Evolutionary conservation across 2,329 filamentous ascomycete species (phyloP).

Genomic region (Diplodia scrobiculata): DNA sequence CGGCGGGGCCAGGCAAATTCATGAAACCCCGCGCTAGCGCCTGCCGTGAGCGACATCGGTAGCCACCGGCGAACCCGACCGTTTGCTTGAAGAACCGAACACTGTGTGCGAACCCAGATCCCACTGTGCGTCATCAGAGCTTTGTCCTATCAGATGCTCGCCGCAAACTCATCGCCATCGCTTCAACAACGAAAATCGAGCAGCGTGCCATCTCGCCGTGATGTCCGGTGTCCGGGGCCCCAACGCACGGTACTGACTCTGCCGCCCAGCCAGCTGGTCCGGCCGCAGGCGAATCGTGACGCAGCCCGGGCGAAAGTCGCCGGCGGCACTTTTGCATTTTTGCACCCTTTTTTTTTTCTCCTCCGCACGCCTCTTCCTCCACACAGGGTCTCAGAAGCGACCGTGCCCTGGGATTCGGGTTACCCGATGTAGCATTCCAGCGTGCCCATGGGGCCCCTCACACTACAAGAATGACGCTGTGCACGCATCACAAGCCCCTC

Average conservation of each 20-base stretch:
- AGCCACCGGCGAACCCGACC: not conserved
- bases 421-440: slow-evolving; percentile 20
- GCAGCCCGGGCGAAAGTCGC: not conserved
- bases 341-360: not conserved
- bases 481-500: not conserved
- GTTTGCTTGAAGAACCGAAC: not conserved
- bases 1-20: slow-evolving; percentile 15
- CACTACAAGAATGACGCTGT: slow-evolving; percentile 6
- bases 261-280: not conserved
- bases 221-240: not conserved
- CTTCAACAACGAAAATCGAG: not conserved
- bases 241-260: not conserved
- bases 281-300: not conserved
- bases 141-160: not conserved
- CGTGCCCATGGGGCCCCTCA: slow-evolving; percentile 13
- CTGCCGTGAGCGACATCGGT: not conserved
- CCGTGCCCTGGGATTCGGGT: slow-evolving; percentile 6
- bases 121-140: not conserved
- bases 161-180: not conserved
- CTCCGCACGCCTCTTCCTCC: too few species aligned
- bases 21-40: slow-evolving; percentile 20
- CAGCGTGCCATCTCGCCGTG: not conserved
- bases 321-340: not conserved
- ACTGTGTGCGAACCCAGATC: not conserved
- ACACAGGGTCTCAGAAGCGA: not conserved